Evolutionary conservation across 495 filamentous ascomycete species (phyloP).

Genomic region (Parachaetomium inaequale): DNA sequence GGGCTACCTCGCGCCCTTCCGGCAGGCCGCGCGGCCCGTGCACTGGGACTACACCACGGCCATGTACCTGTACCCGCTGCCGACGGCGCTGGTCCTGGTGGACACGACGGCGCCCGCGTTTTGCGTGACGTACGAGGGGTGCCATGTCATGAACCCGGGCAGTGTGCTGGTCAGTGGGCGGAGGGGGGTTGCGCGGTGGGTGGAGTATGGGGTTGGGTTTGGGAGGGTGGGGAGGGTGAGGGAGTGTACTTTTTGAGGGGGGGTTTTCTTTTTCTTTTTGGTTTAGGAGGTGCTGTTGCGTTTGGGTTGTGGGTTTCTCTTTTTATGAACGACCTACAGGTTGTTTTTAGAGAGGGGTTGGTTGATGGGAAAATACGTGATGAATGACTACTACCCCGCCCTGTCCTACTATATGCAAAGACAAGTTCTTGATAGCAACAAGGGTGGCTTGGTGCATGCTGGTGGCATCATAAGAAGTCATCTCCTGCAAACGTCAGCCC

Average conservation of each 20-base stretch:
- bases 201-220: constrained; percentile 73
- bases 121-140: constrained; percentile 86
- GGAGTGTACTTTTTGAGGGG: constrained; percentile 43
- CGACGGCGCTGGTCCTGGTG: constrained; percentile 74
- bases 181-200: constrained; percentile 67
- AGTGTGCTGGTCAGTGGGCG: constrained; percentile 61
- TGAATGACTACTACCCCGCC: no score
- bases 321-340: neutral
- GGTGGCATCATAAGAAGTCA: no score
- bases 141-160: constrained; percentile 93
- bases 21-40: constrained; percentile 67
- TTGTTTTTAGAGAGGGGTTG: no score
- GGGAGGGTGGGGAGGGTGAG: constrained; percentile 46
- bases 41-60: constrained; percentile 79
- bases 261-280: neutral
- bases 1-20: constrained; percentile 82
- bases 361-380: no score
- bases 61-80: constrained; percentile 80
- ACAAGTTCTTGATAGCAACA: no score
- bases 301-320: neutral
- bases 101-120: constrained; percentile 79
- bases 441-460: no score
- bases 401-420: no score
- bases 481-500: no score
- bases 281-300: neutral